Evolutionary conservation across 441 rosid species (phyloP), one percentile per base, ranked within the genome.

Genomic region (Daphne laureola): DNA sequence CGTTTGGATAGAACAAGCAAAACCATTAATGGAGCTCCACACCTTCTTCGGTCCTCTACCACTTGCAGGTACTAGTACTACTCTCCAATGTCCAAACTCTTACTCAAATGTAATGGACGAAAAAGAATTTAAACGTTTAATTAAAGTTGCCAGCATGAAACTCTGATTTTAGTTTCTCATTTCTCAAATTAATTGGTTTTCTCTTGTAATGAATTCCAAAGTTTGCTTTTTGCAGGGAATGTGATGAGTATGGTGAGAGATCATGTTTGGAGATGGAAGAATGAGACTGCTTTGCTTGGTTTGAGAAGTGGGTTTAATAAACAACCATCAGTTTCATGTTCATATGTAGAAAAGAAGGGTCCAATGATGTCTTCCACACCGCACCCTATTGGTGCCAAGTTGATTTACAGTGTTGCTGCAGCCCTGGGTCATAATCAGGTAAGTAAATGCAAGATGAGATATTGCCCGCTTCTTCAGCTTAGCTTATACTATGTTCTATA

Each of bases 341-440:
- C 86, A 0, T 55, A 54, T 62, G 65, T 64, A 55, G 46, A 59
- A 15, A 74, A 74, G 55, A 58, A 72, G 47, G 57, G 69, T 58
- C 72, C 58, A 40, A 49, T 51, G n/a, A 52, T 61, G 49, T 74
- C 73, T 18, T 58, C 74, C 54, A n/a, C 55, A 31, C 75, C 64
- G 43, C 64, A 67, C 46, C 54, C 81, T 52, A 49, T 52, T 27
- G 74, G 78, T 67, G 89, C 90, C 4, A 78, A 78, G 52, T 71
- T 91, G 53, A 76, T 91, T 18, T 91, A 79, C 44, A 69, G 81
- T 54, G 89, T 84, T 14, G 90, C 95, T 58, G 73, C 96, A 15
- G 89, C 96, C 43, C 57, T 91, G 83, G 96, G 96, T 56, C 98
- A 88, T 75, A 88, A 86, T 78, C 66, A 79, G 96, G 94, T 86